Conservation (phyloP, 1,284 basidiomycete species). For the Moesziomyces sp. region DNA sequence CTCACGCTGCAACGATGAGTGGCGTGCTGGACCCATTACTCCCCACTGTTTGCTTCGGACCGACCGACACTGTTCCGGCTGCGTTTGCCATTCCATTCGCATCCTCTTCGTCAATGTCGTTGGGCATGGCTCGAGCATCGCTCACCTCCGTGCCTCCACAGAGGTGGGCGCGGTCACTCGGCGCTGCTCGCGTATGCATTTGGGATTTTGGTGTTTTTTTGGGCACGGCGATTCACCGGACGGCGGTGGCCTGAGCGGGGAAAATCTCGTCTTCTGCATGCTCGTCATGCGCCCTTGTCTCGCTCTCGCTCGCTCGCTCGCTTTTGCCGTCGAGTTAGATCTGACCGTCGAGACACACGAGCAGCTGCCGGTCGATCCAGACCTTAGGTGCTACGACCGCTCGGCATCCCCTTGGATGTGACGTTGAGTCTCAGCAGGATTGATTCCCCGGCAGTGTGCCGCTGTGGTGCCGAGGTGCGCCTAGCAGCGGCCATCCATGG, state of each 20-base stretch:
- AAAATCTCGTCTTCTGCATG: slow-evolving; percentile 10
- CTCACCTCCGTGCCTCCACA: too few relatives aligned
- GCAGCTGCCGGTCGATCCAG: too few relatives aligned
- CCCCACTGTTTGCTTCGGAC: too few relatives aligned
- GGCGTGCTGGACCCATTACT: too few relatives aligned
- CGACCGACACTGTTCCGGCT: too few relatives aligned
- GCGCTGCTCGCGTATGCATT: not conserved
- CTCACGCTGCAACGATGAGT: too few relatives aligned
- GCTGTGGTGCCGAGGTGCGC: slow-evolving; percentile 35
- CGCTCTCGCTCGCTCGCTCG: slow-evolving; percentile 1
- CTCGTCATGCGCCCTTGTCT: not conserved
- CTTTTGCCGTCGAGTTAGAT: too few relatives aligned
- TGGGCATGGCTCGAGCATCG: too few relatives aligned
- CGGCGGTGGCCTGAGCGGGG: slow-evolving; percentile 28
- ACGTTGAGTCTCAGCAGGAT: not conserved
- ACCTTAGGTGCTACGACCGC: too few relatives aligned
- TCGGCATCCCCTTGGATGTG: slow-evolving; percentile 4
- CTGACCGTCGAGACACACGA: not conserved
- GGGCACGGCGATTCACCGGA: slow-evolving; percentile 12
- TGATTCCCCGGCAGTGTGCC: slow-evolving; percentile 25
- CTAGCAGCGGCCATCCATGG: slow-evolving; percentile 10
- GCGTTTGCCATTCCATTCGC: too few relatives aligned
- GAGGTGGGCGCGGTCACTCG: too few relatives aligned
- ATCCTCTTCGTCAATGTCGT: too few relatives aligned
- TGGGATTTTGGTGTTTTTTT: slow-evolving; percentile 4